phyloP scores from a whole-genome alignment of 2,329 filamentous ascomycete species.

The Fusarium denticulatum region DNA sequence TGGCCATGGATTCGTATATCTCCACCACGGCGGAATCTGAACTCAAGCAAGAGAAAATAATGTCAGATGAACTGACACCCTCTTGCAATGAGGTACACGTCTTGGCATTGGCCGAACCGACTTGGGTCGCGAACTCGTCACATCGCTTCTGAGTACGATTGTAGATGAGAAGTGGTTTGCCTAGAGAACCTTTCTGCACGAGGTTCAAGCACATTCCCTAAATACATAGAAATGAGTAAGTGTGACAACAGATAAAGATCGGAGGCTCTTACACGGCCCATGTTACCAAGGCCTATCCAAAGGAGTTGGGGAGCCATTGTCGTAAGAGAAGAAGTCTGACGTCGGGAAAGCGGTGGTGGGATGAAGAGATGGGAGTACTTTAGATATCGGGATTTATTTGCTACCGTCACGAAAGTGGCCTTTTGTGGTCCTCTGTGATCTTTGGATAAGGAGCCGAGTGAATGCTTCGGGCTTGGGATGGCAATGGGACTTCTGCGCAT shows the following conservation, averaged over 20 bases:
- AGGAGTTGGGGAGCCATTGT: not conserved
- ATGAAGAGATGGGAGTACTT: not conserved
- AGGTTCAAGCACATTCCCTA: not conserved
- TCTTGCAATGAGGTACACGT: not conserved
- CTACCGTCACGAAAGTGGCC: too few relatives aligned
- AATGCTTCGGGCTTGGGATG: too few relatives aligned
- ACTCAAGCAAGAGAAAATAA: not conserved
- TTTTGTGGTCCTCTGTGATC: too few relatives aligned
- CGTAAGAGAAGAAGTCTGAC: not conserved
- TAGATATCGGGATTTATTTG: not conserved
- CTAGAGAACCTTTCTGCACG: not conserved
- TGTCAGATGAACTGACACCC: fast-evolving
- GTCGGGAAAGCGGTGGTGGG: not conserved
- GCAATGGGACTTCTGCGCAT: too few relatives aligned
- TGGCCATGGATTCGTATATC: fast-evolving
- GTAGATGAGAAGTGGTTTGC: not conserved
- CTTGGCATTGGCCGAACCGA: not conserved
- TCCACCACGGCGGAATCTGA: fast-evolving
- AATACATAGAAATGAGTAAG: not conserved
- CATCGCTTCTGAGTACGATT: not conserved
- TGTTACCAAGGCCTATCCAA: not conserved
- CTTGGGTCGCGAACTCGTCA: not conserved
- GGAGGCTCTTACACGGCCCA: not conserved
- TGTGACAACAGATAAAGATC: fast-evolving
- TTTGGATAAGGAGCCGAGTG: too few relatives aligned